phyloP scores from a whole-genome alignment of 495 filamentous ascomycete species.

The Neurospora sp. region DNA sequence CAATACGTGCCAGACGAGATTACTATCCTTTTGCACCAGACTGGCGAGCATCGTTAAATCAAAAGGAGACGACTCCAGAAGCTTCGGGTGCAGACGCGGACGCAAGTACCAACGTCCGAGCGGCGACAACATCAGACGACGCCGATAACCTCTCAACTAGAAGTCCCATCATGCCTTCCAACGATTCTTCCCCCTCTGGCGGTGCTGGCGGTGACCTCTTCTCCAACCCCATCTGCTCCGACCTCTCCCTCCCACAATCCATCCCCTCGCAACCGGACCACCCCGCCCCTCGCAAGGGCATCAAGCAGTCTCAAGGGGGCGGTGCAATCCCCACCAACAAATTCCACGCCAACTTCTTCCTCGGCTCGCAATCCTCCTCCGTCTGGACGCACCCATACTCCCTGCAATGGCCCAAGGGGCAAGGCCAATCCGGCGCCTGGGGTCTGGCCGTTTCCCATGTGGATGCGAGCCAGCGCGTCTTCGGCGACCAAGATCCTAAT shows the following conservation, averaged over 20 bases:
- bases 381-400: constrained; percentile 84
- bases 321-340: constrained; percentile 69
- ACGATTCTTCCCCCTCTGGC: not conserved
- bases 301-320: constrained; percentile 23
- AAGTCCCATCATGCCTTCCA: not conserved
- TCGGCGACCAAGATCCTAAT: constrained; percentile 34
- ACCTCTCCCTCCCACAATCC: constrained; percentile 46
- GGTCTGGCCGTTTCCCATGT: constrained; percentile 68
- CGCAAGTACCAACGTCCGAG: not conserved
- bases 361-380: constrained; percentile 59
- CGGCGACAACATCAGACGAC: not conserved
- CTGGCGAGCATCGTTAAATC: not conserved
- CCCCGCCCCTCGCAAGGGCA: constrained; percentile 30
- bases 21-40: not conserved
- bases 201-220: constrained; percentile 31
- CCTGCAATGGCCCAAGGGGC: constrained; percentile 63
- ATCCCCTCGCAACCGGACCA: constrained; percentile 31
- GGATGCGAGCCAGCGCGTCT: constrained; percentile 53
- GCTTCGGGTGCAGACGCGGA: not conserved
- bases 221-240: constrained; percentile 49
- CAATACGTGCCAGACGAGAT: not conserved
- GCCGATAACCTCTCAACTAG: not conserved
- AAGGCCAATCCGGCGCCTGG: constrained; percentile 56
- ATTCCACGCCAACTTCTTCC: constrained; percentile 84
- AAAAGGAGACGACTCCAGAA: not conserved